Percentiles rank a stretch among this genome's conserved stretches.
phyloP scores from a whole-genome alignment of 306 rosid genomes.

The Styphnolobium japonicum region DNA sequence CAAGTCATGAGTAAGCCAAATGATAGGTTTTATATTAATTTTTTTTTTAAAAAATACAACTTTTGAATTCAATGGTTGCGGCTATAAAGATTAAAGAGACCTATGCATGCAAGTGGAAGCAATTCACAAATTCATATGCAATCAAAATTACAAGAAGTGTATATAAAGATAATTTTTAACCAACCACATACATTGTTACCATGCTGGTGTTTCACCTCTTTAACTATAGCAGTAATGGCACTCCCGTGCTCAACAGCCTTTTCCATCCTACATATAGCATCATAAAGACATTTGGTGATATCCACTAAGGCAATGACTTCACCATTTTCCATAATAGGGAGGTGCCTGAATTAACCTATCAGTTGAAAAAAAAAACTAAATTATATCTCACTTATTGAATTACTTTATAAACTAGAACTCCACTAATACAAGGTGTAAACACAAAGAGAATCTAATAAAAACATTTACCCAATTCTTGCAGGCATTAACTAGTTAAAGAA shows the following conservation, averaged over 20 bases:
- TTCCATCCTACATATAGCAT: constrained; percentile 91
- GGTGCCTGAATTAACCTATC: constrained; percentile 95
- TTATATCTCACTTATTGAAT: constrained; percentile 7
- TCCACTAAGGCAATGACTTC: constrained; percentile 93
- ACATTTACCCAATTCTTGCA: background rate
- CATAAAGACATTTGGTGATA: constrained; percentile 91
- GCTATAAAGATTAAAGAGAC: background rate
- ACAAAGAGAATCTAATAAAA: background rate
- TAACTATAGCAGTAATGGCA: constrained; percentile 90
- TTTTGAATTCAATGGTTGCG: constrained; percentile 1
- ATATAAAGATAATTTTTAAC: constrained; percentile 29
- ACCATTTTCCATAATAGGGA: constrained; percentile 93
- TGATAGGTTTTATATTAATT: background rate
- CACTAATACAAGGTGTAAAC: background rate
- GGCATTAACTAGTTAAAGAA: background rate
- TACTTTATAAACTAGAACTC: background rate
- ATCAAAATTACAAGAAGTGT: background rate
- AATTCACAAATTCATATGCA: constrained; percentile 3
- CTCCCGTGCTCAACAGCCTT: constrained; percentile 92
- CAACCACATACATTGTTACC: constrained; percentile 66
- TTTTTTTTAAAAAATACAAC: background rate
- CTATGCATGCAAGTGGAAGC: background rate
- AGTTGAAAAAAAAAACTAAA: constrained; percentile 13
- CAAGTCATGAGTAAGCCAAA: background rate
- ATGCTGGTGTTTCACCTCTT: constrained; percentile 80